phyloP scores from a whole-genome alignment of 768 basidiomycete species.

The Thelephora ganbajun region DNA sequence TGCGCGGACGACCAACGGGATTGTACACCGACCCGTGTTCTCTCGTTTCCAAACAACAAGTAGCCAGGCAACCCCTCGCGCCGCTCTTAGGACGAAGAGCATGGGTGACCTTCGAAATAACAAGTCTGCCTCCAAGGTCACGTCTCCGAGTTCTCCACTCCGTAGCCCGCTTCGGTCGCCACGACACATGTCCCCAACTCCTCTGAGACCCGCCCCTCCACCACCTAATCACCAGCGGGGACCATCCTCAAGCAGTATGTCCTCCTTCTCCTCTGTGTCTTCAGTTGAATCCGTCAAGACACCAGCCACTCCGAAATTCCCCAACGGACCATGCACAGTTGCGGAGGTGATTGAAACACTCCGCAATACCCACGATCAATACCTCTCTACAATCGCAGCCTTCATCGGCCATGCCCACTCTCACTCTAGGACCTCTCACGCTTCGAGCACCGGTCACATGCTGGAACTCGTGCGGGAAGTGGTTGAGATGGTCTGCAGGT shows the following conservation, averaged over 20 bases:
- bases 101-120: constrained; percentile 33
- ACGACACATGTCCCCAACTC: constrained; percentile 6
- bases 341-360: constrained; percentile 63
- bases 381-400: constrained; percentile 88
- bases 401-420: constrained; percentile 97
- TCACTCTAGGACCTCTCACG: constrained; percentile 80
- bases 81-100: constrained; percentile 34
- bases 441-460: constrained; percentile 84
- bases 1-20: constrained; percentile 7
- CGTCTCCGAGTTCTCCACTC: neutral
- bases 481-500: constrained; percentile 84
- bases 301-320: constrained; percentile 40
- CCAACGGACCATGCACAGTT: constrained; percentile 56
- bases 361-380: constrained; percentile 75
- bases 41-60: neutral
- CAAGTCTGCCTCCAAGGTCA: constrained; percentile 8
- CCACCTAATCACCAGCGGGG: constrained; percentile 3
- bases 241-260: constrained; percentile 53
- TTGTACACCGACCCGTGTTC: constrained; percentile 4
- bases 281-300: constrained; percentile 41
- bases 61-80: constrained; percentile 12
- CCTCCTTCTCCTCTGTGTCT: constrained; percentile 49
- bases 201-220: neutral
- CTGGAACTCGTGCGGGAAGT: constrained; percentile 93
- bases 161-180: neutral